These are phyloP conservation scores for Gigaspora rosea DNA, from an alignment of 192 early-diverging fungal species.

Conservation along the genomic window DNA sequence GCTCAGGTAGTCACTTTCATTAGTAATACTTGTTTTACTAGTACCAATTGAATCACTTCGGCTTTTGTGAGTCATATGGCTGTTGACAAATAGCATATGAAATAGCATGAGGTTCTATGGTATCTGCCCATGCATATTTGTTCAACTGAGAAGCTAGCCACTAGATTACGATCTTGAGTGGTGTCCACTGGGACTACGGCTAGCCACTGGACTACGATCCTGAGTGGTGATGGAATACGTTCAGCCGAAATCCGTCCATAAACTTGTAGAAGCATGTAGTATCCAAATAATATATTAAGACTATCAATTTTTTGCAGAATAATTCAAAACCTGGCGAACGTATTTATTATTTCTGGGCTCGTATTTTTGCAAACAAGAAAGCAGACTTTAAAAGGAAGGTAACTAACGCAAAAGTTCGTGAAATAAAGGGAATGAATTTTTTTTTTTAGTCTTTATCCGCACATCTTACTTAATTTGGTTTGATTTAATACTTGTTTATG, in stretches of 20 bases:
- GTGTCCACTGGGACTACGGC: constrained; percentile 20
- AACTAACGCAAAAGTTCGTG: not conserved
- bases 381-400: not conserved
- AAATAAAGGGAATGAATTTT: not conserved
- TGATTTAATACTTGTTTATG: constrained; percentile 29
- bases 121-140: constrained; percentile 12
- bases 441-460: constrained; percentile 26
- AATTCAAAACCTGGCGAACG: not conserved
- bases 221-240: constrained; percentile 31
- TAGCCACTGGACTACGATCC: constrained; percentile 24
- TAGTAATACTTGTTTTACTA: not conserved
- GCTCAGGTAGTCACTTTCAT: constrained; percentile 20
- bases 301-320: not conserved
- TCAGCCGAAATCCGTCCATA: constrained; percentile 25
- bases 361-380: not conserved
- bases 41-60: not conserved
- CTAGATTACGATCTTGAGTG: constrained; percentile 25
- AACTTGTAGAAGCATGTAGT: constrained; percentile 26
- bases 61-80: constrained; percentile 13
- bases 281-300: too few species aligned
- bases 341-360: not conserved
- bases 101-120: not conserved
- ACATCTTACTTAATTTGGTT: constrained; percentile 29
- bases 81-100: constrained; percentile 17
- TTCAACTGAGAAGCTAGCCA: constrained; percentile 32